These are phyloP conservation scores for Candida insectorum DNA, from an alignment of 805 yeast species.

Conservation along the genomic window DNA sequence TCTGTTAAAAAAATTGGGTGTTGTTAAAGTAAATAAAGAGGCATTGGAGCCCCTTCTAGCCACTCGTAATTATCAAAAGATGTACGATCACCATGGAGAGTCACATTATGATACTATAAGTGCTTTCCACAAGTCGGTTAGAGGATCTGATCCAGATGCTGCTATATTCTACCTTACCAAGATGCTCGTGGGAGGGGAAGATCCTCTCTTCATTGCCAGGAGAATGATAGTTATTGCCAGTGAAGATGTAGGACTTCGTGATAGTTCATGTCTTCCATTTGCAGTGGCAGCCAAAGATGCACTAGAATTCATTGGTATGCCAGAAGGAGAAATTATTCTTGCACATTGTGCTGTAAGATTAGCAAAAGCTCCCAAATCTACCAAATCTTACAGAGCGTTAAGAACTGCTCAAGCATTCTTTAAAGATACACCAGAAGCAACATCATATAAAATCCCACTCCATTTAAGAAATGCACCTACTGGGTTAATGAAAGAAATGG, in stretches of 20 bases:
- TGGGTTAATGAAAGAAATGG: constrained; percentile 79
- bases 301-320: constrained; percentile 86
- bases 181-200: constrained; percentile 93
- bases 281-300: constrained; percentile 85
- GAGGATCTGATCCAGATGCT: constrained; percentile 91
- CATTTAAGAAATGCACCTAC: constrained; percentile 97
- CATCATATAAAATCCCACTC: constrained; percentile 65
- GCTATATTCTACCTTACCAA: constrained; percentile 81
- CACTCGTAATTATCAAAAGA: constrained; percentile 45
- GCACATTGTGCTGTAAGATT: constrained; percentile 93
- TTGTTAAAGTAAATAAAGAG: constrained; percentile 37
- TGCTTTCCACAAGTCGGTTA: constrained; percentile 88
- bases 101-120: constrained; percentile 92
- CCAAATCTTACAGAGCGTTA: constrained; percentile 81
- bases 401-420: constrained; percentile 59
- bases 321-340: constrained; percentile 84
- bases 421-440: constrained; percentile 53
- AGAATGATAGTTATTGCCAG: constrained; percentile 93
- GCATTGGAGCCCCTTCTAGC: constrained; percentile 39
- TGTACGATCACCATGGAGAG: constrained; percentile 87
- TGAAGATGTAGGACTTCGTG: constrained; percentile 88
- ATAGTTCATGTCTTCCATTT: constrained; percentile 80
- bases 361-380: constrained; percentile 82
- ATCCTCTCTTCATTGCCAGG: constrained; percentile 83
- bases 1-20: constrained; percentile 20